phyloP scores from a whole-genome alignment of 768 basidiomycete genomes.

The Boletus reticulatus region DNA sequence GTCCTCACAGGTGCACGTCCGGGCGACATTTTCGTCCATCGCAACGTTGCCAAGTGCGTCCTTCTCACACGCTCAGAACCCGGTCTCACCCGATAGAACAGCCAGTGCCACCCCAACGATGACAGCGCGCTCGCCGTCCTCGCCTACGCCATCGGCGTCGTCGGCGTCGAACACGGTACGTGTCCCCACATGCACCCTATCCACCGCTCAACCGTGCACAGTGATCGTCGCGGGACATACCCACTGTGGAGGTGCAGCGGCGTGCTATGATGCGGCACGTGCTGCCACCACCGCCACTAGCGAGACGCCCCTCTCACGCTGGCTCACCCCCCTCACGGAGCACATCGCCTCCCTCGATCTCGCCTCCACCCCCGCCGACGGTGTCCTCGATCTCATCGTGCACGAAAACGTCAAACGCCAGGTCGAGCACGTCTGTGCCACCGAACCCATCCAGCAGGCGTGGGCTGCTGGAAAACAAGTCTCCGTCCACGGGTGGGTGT shows the following conservation, averaged over 20 bases:
- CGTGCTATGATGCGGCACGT: slow-evolving; percentile 38
- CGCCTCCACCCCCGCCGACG: slow-evolving; percentile 30
- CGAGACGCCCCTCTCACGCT: slow-evolving; percentile 55
- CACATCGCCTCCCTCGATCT: slow-evolving; percentile 46
- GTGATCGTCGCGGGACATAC: slow-evolving; percentile 85
- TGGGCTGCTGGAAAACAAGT: slow-evolving; percentile 43
- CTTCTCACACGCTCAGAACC: neutral
- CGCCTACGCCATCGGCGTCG: slow-evolving; percentile 64
- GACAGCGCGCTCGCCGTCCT: slow-evolving; percentile 70
- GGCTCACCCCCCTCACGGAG: slow-evolving; percentile 67
- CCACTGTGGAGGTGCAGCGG: slow-evolving; percentile 73
- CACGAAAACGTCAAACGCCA: slow-evolving; percentile 60
- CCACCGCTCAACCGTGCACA: slow-evolving; percentile 22
- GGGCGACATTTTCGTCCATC: slow-evolving; percentile 84
- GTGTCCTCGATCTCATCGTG: slow-evolving; percentile 48
- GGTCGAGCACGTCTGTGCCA: slow-evolving; percentile 48
- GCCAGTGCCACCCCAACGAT: slow-evolving; percentile 75
- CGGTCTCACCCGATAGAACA: slow-evolving; percentile 21
- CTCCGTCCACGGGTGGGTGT: slow-evolving; percentile 74
- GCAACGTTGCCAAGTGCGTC: slow-evolving; percentile 83
- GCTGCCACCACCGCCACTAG: slow-evolving; percentile 11
- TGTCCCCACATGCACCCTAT: slow-evolving; percentile 25
- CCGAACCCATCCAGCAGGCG: slow-evolving; percentile 44
- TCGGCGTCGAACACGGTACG: slow-evolving; percentile 78
- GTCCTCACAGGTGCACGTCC: slow-evolving; percentile 71